Evolutionary conservation across 768 basidiomycete genomes (phyloP).

Genomic region (Phlegmacium glaucopus): DNA sequence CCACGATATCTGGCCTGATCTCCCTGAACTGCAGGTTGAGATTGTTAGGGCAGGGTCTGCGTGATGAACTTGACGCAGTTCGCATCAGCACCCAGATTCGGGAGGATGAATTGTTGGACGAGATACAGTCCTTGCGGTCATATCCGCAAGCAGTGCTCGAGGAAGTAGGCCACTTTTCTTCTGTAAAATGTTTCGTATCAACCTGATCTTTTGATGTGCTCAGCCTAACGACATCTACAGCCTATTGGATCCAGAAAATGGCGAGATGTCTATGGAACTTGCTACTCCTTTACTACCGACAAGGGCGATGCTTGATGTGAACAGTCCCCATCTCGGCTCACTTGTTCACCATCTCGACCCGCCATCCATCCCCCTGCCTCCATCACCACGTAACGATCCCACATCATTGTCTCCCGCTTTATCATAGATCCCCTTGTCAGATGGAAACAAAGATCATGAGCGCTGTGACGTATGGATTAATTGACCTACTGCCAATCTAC

Average conservation of each 20-base stretch:
- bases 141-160: no score
- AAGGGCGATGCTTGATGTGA: background rate
- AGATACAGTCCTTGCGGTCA: slow-evolving; percentile 18
- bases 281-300: slow-evolving; percentile 46
- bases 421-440: background rate
- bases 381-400: slow-evolving; percentile 9
- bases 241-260: slow-evolving; percentile 30
- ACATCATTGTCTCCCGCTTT: slow-evolving; percentile 2
- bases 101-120: slow-evolving; percentile 30
- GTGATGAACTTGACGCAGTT: slow-evolving; percentile 25
- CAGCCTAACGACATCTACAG: slow-evolving; percentile 2
- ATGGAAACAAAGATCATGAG: no score
- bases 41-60: slow-evolving; percentile 24
- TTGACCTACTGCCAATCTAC: no score
- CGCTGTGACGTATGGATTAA: no score
- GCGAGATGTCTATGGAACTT: slow-evolving; percentile 49
- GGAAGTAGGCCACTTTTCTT: no score
- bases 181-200: no score
- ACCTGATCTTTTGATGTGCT: background rate
- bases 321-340: slow-evolving; percentile 11
- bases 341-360: slow-evolving; percentile 8
- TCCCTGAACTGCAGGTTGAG: slow-evolving; percentile 21
- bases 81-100: slow-evolving; percentile 20
- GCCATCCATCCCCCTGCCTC: slow-evolving; percentile 11
- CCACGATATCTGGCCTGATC: background rate